phyloP scores from a whole-genome alignment of 2,329 filamentous ascomycete species.

The Fusarium annulatum region DNA sequence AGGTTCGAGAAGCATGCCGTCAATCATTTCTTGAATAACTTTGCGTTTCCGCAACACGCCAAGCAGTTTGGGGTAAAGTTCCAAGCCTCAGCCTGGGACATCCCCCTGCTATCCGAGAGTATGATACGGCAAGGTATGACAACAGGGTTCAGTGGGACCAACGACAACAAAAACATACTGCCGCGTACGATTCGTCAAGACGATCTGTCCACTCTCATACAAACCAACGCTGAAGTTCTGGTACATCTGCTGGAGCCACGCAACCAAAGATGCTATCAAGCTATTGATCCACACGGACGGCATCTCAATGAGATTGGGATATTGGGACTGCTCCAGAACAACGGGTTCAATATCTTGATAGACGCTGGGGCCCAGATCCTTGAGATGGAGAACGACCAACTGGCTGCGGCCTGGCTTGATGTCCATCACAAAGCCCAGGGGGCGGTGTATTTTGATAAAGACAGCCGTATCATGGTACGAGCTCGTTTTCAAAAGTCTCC shows the following conservation, averaged over 20 bases:
- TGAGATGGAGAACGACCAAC: slow-evolving; percentile 65
- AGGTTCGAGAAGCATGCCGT: slow-evolving; percentile 51
- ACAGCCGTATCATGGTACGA: slow-evolving; percentile 41
- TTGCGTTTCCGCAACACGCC: slow-evolving; percentile 73
- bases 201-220: slow-evolving; percentile 65
- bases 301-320: slow-evolving; percentile 49
- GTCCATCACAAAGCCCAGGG: slow-evolving; percentile 56
- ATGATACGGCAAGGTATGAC: slow-evolving; percentile 51
- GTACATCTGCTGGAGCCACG: slow-evolving; percentile 64
- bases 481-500: slow-evolving; percentile 52
- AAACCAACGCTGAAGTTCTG: slow-evolving; percentile 73
- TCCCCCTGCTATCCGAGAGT: slow-evolving; percentile 58
- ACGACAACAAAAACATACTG: slow-evolving; percentile 69
- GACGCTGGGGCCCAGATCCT: slow-evolving; percentile 73
- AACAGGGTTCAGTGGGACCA: slow-evolving; percentile 79
- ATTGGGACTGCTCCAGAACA: background rate
- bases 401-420: slow-evolving; percentile 63
- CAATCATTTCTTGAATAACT: slow-evolving; percentile 67
- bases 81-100: slow-evolving; percentile 74
- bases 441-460: slow-evolving; percentile 63
- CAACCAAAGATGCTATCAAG: slow-evolving; percentile 58
- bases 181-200: slow-evolving; percentile 71
- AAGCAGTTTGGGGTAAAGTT: slow-evolving; percentile 73
- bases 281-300: slow-evolving; percentile 46
- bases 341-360: slow-evolving; percentile 64